A percentile compares a stretch with the other conserved stretches of the same genome.
phyloP scores from a whole-genome alignment of 2,329 filamentous ascomycete species.

The Fusarium sp. region DNA sequence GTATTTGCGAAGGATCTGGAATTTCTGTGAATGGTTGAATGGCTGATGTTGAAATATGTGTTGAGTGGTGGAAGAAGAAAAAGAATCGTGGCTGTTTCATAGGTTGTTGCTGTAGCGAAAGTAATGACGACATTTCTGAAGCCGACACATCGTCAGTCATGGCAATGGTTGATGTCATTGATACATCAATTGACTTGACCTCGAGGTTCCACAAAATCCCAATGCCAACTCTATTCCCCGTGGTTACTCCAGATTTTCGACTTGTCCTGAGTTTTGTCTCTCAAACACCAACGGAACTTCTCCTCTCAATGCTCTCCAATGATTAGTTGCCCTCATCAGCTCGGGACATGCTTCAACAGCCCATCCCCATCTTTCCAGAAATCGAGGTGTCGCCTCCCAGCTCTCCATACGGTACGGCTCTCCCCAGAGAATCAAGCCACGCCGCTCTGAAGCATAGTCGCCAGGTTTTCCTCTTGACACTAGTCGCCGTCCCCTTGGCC shows the following conservation, averaged over 20 bases:
- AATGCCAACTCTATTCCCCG: not conserved
- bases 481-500: not conserved
- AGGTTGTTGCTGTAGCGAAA: not conserved
- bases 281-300: not conserved
- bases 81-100: not conserved
- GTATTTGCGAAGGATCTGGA: not conserved
- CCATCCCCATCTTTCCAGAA: slow-evolving; percentile 11
- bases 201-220: slow-evolving; percentile 1
- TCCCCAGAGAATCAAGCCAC: slow-evolving; percentile 4
- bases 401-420: not conserved
- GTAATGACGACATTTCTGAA: slow-evolving; percentile 23
- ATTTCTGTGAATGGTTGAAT: not conserved
- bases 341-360: not conserved
- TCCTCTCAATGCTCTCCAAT: slow-evolving; percentile 1
- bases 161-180: slow-evolving; percentile 28
- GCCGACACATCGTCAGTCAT: not conserved
- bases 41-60: fast-evolving
- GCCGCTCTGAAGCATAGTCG: not conserved
- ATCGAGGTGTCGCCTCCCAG: slow-evolving; percentile 5
- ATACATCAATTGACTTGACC: not conserved
- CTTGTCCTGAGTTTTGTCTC: fast-evolving
- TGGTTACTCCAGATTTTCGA: not conserved
- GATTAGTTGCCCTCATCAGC: not conserved
- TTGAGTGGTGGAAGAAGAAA: not conserved
- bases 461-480: not conserved